Evolutionary conservation across 108 stramenopile genomes (phyloP).

Genomic region (Thalassiosira profunda): DNA sequence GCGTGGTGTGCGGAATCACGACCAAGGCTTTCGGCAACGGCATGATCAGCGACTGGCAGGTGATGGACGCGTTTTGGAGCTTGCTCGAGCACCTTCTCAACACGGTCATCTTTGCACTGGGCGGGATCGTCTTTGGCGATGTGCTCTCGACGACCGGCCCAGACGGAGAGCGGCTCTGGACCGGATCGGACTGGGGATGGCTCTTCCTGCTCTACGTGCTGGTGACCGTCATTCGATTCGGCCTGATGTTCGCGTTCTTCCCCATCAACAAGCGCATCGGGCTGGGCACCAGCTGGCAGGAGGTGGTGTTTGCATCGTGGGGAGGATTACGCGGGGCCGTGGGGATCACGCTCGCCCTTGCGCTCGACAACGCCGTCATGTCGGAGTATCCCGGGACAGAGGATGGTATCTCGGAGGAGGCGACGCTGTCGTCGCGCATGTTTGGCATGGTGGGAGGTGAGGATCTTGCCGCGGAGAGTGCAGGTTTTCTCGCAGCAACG

Average conservation of each 20-base stretch:
- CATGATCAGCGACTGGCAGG: constrained; percentile 44
- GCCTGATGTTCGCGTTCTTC: constrained; percentile 32
- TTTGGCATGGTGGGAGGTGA: too few relatives aligned
- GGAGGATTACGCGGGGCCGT: constrained; percentile 41
- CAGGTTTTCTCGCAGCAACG: background rate
- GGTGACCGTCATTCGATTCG: constrained; percentile 28
- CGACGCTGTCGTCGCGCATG: too few relatives aligned
- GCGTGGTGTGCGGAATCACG: constrained; percentile 70
- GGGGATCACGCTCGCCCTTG: constrained; percentile 27
- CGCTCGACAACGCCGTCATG: too few relatives aligned
- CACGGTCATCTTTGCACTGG: constrained; percentile 8
- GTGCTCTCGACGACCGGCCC: background rate
- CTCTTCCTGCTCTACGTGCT: constrained; percentile 25
- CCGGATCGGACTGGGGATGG: too few relatives aligned
- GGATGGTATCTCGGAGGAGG: too few relatives aligned
- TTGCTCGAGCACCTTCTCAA: constrained; percentile 7
- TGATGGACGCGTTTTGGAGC: background rate
- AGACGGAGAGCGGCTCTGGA: too few relatives aligned
- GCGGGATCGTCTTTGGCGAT: constrained; percentile 2
- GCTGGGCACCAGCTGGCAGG: constrained; percentile 31
- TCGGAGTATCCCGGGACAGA: too few relatives aligned
- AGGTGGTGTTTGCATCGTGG: constrained; percentile 33
- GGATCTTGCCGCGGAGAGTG: too few relatives aligned
- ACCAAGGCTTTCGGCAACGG: constrained; percentile 62
- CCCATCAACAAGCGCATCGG: constrained; percentile 27